Evolutionary conservation across 352 stramenopile species (phyloP).

Genomic region (Phytopythium kandeliae): DNA sequence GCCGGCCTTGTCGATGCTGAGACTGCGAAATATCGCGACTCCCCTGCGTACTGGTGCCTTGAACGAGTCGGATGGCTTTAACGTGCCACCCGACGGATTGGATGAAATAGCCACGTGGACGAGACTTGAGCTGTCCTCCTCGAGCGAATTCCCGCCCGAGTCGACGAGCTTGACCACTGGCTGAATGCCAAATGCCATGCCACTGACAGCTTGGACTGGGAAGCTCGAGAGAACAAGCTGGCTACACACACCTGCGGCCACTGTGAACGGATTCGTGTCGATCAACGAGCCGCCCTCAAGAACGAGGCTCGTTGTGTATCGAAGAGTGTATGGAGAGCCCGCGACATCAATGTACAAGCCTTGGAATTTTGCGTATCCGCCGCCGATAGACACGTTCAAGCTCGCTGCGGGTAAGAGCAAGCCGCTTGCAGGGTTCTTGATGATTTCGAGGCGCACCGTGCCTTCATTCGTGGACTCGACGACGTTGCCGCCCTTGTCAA

Average conservation of each 20-base stretch:
- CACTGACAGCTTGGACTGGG: constrained; percentile 37
- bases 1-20: constrained; percentile 71
- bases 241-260: constrained; percentile 49
- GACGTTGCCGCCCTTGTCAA: constrained; percentile 75
- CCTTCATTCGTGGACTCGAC: constrained; percentile 39
- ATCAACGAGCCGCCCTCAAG: constrained; percentile 42
- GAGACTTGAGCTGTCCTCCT: constrained; percentile 59
- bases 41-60: constrained; percentile 36
- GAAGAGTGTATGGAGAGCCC: constrained; percentile 70
- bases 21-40: constrained; percentile 58
- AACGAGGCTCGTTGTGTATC: constrained; percentile 56
- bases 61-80: constrained; percentile 39
- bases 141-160: constrained; percentile 58
- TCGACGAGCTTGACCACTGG: constrained; percentile 77
- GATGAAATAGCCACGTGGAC: constrained; percentile 60
- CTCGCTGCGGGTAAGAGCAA: constrained; percentile 36
- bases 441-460: constrained; percentile 56
- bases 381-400: constrained; percentile 49
- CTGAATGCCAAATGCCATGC: constrained; percentile 67
- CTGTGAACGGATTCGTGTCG: constrained; percentile 76
- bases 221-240: constrained; percentile 38
- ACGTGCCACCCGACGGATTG: constrained; percentile 55
- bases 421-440: constrained; percentile 52
- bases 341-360: constrained; percentile 68
- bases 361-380: constrained; percentile 53